These are phyloP conservation scores for Fereydounia khargensis DNA, from an alignment of 1,284 basidiomycete genomes.

Conservation along the genomic window DNA sequence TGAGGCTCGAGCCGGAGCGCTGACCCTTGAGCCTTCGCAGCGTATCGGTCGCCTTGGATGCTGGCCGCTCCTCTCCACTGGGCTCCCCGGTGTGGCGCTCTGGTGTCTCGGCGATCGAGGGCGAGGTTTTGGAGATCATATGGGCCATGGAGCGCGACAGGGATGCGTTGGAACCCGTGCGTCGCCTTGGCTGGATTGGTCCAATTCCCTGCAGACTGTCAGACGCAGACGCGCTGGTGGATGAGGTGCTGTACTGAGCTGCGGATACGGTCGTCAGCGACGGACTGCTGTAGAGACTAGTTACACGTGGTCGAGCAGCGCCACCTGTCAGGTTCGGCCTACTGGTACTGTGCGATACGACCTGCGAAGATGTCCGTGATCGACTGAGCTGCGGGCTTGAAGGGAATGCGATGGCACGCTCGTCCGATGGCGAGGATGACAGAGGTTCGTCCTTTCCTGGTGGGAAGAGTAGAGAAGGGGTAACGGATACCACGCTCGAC, in stretches of 20 bases:
- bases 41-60: conserved; percentile 5
- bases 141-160: conserved; percentile 3
- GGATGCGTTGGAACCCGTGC: conserved; percentile 14
- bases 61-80: background rate
- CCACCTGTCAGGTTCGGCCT: too few species aligned
- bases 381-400: too few species aligned
- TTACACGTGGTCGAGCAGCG: too few species aligned
- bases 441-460: too few species aligned
- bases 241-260: background rate
- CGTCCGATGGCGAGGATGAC: too few species aligned
- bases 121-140: conserved; percentile 13
- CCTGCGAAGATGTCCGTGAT: too few species aligned
- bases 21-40: conserved; percentile 13
- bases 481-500: conserved; percentile 23
- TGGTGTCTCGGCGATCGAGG: conserved; percentile 11
- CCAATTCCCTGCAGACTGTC: conserved; percentile 1
- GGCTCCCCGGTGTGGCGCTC: conserved; percentile 1
- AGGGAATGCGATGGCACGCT: too few species aligned
- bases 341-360: too few species aligned
- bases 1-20: conserved; percentile 8
- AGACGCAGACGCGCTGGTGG: conserved; percentile 1
- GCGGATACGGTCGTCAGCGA: conserved; percentile 4
- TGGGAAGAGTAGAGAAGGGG: conserved; percentile 18
- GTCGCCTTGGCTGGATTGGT: background rate
- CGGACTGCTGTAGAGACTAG: conserved; percentile 11